A percentile compares a stretch with the other conserved stretches of the same genome.
These are phyloP conservation scores for Stephanodiscus minutulus DNA, from an alignment of 108 stramenopile species.

Conservation along the genomic window DNA sequence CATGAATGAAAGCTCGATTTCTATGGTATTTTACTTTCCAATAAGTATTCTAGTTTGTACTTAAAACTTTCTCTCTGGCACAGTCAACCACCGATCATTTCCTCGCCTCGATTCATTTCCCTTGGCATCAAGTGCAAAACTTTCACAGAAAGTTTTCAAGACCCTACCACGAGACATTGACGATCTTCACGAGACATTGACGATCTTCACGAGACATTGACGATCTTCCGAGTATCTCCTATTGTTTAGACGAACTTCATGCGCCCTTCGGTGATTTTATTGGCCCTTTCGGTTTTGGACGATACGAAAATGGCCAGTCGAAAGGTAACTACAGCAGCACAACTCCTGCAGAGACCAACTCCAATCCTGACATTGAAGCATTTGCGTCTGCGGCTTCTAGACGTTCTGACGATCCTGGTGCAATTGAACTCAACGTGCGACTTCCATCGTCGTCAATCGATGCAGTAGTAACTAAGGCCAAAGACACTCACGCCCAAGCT, in stretches of 20 bases:
- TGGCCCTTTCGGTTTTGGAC: slow-evolving; percentile 66
- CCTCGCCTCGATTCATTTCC: slow-evolving; percentile 38
- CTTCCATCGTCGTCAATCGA: slow-evolving; percentile 36
- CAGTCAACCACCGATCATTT: slow-evolving; percentile 36
- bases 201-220: slow-evolving; percentile 72
- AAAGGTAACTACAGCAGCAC: slow-evolving; percentile 33
- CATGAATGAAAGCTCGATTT: no score
- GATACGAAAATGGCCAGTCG: slow-evolving; percentile 62
- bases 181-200: no score
- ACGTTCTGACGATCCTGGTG: slow-evolving; percentile 63
- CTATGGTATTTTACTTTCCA: no score
- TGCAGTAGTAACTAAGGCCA: not conserved
- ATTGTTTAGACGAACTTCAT: slow-evolving; percentile 54
- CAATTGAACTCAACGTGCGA: slow-evolving; percentile 51
- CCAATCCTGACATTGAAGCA: slow-evolving; percentile 12
- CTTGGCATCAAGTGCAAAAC: slow-evolving; percentile 30
- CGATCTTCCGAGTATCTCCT: no score
- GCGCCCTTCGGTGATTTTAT: slow-evolving; percentile 56
- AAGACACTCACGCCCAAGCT: slow-evolving; percentile 1
- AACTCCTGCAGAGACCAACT: slow-evolving; percentile 17
- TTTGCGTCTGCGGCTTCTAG: slow-evolving; percentile 64
- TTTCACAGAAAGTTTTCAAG: slow-evolving; percentile 54
- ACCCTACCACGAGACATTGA: slow-evolving; percentile 79
- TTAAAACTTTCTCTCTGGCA: no score
- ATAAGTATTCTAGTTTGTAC: no score